Conservation (phyloP, 2,329 filamentous ascomycete genomes). For the Paracamarosporium sp. region DNA sequence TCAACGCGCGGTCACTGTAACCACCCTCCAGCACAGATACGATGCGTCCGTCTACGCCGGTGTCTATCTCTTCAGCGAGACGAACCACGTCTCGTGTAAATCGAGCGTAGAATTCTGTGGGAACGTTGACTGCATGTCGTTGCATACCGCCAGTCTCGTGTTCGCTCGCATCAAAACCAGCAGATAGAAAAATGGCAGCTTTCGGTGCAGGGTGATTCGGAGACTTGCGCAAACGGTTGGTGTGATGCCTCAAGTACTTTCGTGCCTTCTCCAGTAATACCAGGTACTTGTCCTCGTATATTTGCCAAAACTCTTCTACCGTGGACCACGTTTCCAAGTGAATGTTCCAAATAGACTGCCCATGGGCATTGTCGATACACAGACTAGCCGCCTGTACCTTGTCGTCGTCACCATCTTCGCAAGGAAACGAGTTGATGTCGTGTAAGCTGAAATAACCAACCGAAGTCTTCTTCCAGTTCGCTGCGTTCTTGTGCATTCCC, state of each 20-base stretch:
- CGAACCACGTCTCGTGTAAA: constrained; percentile 86
- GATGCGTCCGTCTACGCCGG: constrained; percentile 80
- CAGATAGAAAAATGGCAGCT: constrained; percentile 91
- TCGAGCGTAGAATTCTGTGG: constrained; percentile 93
- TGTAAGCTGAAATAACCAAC: constrained; percentile 98
- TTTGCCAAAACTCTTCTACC: constrained; percentile 82
- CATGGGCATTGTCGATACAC: constrained; percentile 92
- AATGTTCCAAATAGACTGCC: constrained; percentile 95
- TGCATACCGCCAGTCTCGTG: constrained; percentile 95
- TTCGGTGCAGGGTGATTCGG: constrained; percentile 70
- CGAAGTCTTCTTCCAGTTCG: constrained; percentile 79
- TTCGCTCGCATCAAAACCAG: constrained; percentile 96
- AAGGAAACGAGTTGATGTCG: constrained; percentile 98
- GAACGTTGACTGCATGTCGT: constrained; percentile 92
- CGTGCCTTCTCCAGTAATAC: constrained; percentile 82
- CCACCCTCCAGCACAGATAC: constrained; percentile 96
- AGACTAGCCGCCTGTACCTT: constrained; percentile 94
- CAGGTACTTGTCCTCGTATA: constrained; percentile 82
- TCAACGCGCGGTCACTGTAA: constrained; percentile 90
- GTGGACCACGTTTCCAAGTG: constrained; percentile 89
- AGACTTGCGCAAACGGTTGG: constrained; percentile 66
- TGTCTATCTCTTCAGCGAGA: constrained; percentile 79
- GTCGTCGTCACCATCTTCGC: constrained; percentile 89
- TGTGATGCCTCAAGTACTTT: constrained; percentile 75
- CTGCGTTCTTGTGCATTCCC: constrained; percentile 71